Evolutionary conservation across 2,329 filamentous ascomycete genomes (phyloP).

Genomic region (Aurifilum marmelostoma): DNA sequence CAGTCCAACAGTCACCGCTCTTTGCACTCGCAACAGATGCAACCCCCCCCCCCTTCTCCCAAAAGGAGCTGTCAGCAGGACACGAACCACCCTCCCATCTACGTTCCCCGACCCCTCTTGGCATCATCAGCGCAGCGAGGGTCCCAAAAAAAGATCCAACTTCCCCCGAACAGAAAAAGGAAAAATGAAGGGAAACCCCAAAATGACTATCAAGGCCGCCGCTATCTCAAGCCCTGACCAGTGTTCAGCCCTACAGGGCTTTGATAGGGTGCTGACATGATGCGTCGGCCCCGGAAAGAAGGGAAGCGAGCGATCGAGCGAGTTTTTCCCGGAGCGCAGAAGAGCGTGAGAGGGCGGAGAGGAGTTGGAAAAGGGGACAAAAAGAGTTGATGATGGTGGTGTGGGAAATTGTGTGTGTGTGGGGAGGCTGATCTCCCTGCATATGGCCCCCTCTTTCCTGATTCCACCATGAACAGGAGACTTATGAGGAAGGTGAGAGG

Average conservation of each 20-base stretch:
- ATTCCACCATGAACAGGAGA: background rate
- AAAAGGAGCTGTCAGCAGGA: background rate
- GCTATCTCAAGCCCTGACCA: background rate
- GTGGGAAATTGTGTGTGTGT: background rate
- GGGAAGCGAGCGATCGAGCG: background rate
- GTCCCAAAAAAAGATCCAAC: background rate
- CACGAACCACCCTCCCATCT: background rate
- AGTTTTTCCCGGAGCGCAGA: too few relatives aligned
- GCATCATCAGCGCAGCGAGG: background rate
- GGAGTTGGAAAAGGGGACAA: background rate
- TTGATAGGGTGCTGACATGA: slow-evolving; percentile 14
- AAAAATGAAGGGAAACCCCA: background rate
- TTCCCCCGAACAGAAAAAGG: too few relatives aligned
- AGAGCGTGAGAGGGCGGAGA: too few relatives aligned
- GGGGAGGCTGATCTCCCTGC: background rate
- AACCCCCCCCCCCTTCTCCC: too few relatives aligned
- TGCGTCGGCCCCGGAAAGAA: background rate
- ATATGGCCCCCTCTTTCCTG: background rate
- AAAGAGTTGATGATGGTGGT: background rate
- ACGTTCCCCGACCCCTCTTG: background rate
- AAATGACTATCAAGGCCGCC: background rate
- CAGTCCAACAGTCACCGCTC: background rate
- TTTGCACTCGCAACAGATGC: background rate
- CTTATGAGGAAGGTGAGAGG: background rate
- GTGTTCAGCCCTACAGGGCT: slow-evolving; percentile 19